phyloP scores from a whole-genome alignment of 805 yeast species.

The Zygotorulaspora danielsina region DNA sequence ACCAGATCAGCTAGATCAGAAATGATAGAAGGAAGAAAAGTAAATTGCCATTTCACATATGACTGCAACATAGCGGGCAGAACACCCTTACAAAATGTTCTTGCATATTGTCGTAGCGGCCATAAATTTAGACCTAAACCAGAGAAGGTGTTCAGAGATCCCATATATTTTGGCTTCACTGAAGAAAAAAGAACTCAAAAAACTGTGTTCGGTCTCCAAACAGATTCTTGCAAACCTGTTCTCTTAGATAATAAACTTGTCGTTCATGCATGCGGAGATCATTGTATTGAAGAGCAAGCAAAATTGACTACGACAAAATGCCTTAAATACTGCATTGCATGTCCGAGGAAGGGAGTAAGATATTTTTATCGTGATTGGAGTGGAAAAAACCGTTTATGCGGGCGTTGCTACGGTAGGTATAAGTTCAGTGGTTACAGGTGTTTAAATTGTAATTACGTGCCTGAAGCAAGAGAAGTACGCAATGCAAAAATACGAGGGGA shows the following conservation, averaged over 20 bases:
- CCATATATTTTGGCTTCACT: slow-evolving; percentile 23
- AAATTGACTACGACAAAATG: slow-evolving; percentile 16
- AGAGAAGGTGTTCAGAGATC: slow-evolving; percentile 14
- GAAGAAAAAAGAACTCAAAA: slow-evolving; percentile 20
- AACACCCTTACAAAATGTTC: slow-evolving; percentile 23
- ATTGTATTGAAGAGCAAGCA: slow-evolving; percentile 22
- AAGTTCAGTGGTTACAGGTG: slow-evolving; percentile 27
- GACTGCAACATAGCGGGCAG: slow-evolving; percentile 26
- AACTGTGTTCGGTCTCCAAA: slow-evolving; percentile 19
- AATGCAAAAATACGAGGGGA: slow-evolving; percentile 17
- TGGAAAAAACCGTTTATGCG: slow-evolving; percentile 24
- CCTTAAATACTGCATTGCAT: slow-evolving; percentile 25
- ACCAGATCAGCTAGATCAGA: slow-evolving; percentile 26
- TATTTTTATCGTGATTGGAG: slow-evolving; percentile 29
- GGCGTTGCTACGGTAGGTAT: slow-evolving; percentile 28
- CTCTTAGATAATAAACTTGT: slow-evolving; percentile 26
- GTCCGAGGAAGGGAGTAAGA: slow-evolving; percentile 24
- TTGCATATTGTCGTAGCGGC: slow-evolving; percentile 27
- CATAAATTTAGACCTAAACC: slow-evolving; percentile 21
- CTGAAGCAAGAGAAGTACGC: slow-evolving; percentile 24
- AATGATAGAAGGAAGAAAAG: slow-evolving; percentile 21
- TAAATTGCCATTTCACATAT: slow-evolving; percentile 26
- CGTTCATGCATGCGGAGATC: slow-evolving; percentile 15
- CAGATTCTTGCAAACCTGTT: slow-evolving; percentile 19
- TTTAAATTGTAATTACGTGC: slow-evolving; percentile 24